A percentile compares a stretch with the other conserved stretches of the same genome.
These are phyloP conservation scores for Funneliformis caledonium DNA, from an alignment of 371 early-diverging fungal genomes.

Conservation along the genomic window DNA sequence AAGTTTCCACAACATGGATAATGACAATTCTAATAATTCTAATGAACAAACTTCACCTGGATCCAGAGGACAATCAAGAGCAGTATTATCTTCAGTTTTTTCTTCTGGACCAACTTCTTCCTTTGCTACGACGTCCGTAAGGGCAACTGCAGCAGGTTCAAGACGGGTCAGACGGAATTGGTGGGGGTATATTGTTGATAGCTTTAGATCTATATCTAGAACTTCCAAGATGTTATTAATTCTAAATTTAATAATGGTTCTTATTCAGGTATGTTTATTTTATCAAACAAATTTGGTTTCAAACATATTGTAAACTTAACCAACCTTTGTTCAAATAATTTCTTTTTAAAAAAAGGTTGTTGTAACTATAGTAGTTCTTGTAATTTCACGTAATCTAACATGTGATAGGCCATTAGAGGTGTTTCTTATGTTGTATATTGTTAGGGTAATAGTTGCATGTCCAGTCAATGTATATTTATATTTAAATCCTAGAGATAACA, in stretches of 20 bases:
- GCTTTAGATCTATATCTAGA: constrained; percentile 38
- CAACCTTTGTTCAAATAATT: neutral
- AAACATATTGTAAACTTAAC: neutral
- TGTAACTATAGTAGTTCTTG: constrained; percentile 24
- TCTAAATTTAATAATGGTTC: constrained; percentile 11
- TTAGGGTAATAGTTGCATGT: constrained; percentile 44
- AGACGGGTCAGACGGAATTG: constrained; percentile 33
- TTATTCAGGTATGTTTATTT: constrained; percentile 28
- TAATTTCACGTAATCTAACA: constrained; percentile 33
- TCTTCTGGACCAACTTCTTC: constrained; percentile 9
- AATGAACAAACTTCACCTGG: neutral
- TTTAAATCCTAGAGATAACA: constrained; percentile 41
- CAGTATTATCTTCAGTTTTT: constrained; percentile 32
- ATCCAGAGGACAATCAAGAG: neutral
- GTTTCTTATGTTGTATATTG: constrained; percentile 48
- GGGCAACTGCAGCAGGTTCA: constrained; percentile 24
- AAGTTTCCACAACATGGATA: neutral
- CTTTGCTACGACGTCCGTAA: constrained; percentile 25
- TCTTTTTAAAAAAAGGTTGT: constrained; percentile 38
- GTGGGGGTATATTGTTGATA: constrained; percentile 21
- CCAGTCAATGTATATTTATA: constrained; percentile 41
- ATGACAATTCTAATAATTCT: neutral
- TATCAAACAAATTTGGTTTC: neutral
- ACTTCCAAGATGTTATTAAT: constrained; percentile 34
- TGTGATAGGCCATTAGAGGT: constrained; percentile 44